Percentiles rank a stretch among this genome's conserved stretches.
phyloP scores from a whole-genome alignment of 805 yeast genomes.

The Candida vaughaniae region DNA sequence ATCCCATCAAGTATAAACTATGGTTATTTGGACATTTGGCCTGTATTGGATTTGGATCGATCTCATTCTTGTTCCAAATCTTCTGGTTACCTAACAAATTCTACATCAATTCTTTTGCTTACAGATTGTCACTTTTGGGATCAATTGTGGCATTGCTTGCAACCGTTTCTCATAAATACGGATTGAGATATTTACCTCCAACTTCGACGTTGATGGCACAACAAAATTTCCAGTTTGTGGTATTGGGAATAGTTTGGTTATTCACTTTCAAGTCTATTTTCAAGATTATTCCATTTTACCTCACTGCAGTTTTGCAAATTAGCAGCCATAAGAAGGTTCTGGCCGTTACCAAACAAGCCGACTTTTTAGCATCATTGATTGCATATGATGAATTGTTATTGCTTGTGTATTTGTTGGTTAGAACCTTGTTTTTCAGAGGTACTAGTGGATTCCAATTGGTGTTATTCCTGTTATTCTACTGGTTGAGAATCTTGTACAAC shows the following conservation, averaged over 20 bases:
- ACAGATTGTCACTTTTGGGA: slow-evolving; percentile 58
- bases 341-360: slow-evolving; percentile 38
- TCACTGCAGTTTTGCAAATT: slow-evolving; percentile 60
- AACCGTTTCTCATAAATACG: slow-evolving; percentile 59
- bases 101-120: slow-evolving; percentile 50
- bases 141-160: slow-evolving; percentile 50
- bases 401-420: slow-evolving; percentile 50
- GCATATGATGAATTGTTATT: slow-evolving; percentile 62
- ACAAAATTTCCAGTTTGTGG: slow-evolving; percentile 70
- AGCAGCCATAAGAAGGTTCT: slow-evolving; percentile 39
- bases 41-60: slow-evolving; percentile 46
- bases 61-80: slow-evolving; percentile 35
- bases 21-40: slow-evolving; percentile 61
- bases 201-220: slow-evolving; percentile 65
- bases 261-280: slow-evolving; percentile 63
- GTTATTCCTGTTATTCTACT: slow-evolving; percentile 57
- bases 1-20: slow-evolving; percentile 43
- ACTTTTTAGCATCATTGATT: slow-evolving; percentile 43
- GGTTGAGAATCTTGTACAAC: slow-evolving; percentile 66
- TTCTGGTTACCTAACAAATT: slow-evolving; percentile 37
- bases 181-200: slow-evolving; percentile 55
- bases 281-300: slow-evolving; percentile 60
- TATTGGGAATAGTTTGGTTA: slow-evolving; percentile 58
- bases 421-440: slow-evolving; percentile 63
- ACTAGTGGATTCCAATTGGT: slow-evolving; percentile 69